phyloP scores from a whole-genome alignment of 192 early-diverging fungal genomes.

The Coemansia umbellata region DNA sequence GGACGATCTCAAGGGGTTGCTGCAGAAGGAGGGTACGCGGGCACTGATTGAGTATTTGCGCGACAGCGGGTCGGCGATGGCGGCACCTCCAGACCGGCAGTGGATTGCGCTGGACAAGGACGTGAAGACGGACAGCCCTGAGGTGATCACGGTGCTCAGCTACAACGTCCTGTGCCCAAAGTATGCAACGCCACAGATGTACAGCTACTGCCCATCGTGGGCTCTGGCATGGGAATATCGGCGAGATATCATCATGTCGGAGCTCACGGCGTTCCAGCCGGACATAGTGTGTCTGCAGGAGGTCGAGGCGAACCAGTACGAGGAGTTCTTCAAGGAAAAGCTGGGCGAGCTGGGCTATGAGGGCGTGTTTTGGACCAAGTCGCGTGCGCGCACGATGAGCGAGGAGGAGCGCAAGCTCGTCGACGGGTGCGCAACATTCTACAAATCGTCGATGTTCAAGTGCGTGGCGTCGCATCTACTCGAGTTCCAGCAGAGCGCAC shows the following conservation, averaged over 20 bases:
- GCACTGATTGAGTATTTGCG: slow-evolving; percentile 81
- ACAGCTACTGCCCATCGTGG: slow-evolving; percentile 95
- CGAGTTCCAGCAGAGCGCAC: slow-evolving; percentile 92
- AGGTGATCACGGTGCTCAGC: slow-evolving; percentile 83
- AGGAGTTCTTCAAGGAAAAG: slow-evolving; percentile 80
- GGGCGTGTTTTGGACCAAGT: slow-evolving; percentile 91
- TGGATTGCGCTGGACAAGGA: slow-evolving; percentile 88
- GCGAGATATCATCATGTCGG: slow-evolving; percentile 79
- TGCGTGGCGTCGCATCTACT: slow-evolving; percentile 80
- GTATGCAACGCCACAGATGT: slow-evolving; percentile 82
- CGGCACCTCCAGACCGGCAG: slow-evolving; percentile 79
- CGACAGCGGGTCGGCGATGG: slow-evolving; percentile 75
- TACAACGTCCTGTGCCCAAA: slow-evolving; percentile 91
- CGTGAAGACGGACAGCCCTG: slow-evolving; percentile 55
- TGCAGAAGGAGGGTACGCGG: slow-evolving; percentile 84
- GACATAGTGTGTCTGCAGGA: slow-evolving; percentile 96
- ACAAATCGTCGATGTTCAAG: slow-evolving; percentile 75
- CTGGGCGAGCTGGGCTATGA: slow-evolving; percentile 73
- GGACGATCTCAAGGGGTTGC: slow-evolving; percentile 69
- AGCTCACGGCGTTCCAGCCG: slow-evolving; percentile 80
- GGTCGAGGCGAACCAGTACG: slow-evolving; percentile 80
- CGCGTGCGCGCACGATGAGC: slow-evolving; percentile 88
- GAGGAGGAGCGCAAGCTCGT: slow-evolving; percentile 83
- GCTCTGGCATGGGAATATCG: slow-evolving; percentile 91
- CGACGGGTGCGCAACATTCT: slow-evolving; percentile 97